Evolutionary conservation across 352 stramenopile species (phyloP).

Genomic region (Phytophthora boehmeriae): DNA sequence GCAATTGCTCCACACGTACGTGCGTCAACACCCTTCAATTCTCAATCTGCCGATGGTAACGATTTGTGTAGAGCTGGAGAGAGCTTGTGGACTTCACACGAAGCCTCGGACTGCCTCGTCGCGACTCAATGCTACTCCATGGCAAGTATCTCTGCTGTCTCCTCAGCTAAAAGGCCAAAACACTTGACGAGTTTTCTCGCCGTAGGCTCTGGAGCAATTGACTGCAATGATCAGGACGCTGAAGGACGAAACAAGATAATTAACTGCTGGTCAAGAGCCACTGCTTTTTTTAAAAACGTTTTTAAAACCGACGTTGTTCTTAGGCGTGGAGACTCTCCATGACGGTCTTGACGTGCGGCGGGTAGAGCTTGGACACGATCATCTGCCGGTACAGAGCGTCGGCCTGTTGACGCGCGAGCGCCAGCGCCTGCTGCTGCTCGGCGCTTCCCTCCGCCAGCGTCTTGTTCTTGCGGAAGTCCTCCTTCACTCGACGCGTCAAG

Average conservation of each 20-base stretch:
- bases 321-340: conserved; percentile 49
- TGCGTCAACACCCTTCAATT: neutral
- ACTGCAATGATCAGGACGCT: conserved; percentile 3
- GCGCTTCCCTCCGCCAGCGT: conserved; percentile 41
- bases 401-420: conserved; percentile 51
- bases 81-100: neutral
- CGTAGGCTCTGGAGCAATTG: neutral
- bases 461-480: conserved; percentile 80
- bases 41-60: neutral
- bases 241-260: no score
- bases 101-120: neutral
- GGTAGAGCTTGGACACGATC: conserved; percentile 72
- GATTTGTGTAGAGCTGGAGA: conserved; percentile 2
- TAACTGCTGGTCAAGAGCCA: no score
- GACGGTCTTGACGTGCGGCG: conserved; percentile 65
- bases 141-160: neutral
- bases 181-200: no score
- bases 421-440: conserved; percentile 60
- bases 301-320: no score
- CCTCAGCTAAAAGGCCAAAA: no score
- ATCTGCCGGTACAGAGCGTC: conserved; percentile 65
- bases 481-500: conserved; percentile 62
- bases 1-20: conserved; percentile 8
- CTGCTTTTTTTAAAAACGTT: no score
- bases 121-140: conserved; percentile 6